Evolutionary conservation across 202 grass and related monocot species (phyloP), one percentile per base, ranked within the genome.

Genomic region (Carex sylvatica): DNA sequence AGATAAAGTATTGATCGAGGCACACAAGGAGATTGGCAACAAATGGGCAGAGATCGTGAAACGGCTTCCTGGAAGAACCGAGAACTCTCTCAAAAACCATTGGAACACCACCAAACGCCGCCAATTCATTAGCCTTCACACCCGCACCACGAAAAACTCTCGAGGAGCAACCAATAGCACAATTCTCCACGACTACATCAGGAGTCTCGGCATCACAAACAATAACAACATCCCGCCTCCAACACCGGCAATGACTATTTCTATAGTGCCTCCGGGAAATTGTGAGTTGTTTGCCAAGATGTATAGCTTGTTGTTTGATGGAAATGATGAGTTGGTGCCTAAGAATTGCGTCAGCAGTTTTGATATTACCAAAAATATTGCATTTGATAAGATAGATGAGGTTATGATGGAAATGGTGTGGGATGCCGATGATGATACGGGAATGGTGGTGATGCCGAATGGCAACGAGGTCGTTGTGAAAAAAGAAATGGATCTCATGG

Each of bases 31-130:
- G 68, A 85, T 97, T 0, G 94, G 94, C 59, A 97, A 97, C 90
- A 94, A 86, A 85, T 97, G 94, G 92, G 90, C 90, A 20, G 92
- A 98, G 88, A 98, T 98, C 52, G 90, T 90, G 1, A 98, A 98
- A 65, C 79, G 82, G 53, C 87, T 98, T 42, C 92, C 92, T 2
- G 95, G 95, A 15, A 88, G 95, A 68, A 98, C 95, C 14, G 92
- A 98, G 24, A 98, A 98, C 80, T 94, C 95, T 6, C 90, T 97
- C 58, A 97, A 97, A 58, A 97, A 97, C 28, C 95, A 94, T 15
- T 93, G 95, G 95, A 97, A 97, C 56, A 92, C 95, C 60, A 97
- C 95, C 9, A 97, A 94, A 55, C 85, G 95, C 11, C 84, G 92
- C 70, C 95, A 94, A 24, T 91, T 97, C 30, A 84, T 87, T 10